phyloP scores from a whole-genome alignment of 768 basidiomycete genomes.

The Amanita thiersii region DNA sequence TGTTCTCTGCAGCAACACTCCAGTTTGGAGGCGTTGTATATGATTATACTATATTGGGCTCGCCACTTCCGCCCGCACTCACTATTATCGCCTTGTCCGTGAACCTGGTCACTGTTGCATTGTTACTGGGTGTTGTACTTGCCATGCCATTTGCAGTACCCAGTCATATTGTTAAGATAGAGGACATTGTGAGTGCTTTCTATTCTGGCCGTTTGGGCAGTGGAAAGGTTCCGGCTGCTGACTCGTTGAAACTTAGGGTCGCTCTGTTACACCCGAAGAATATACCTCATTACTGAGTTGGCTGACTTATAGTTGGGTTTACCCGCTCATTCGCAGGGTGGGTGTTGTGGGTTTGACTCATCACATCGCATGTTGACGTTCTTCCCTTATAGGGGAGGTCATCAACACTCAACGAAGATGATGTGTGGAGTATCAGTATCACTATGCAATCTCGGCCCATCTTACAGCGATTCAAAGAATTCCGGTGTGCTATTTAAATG shows the following conservation, averaged over 20 bases:
- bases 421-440: slow-evolving; percentile 67
- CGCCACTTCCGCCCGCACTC: slow-evolving; percentile 29
- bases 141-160: slow-evolving; percentile 66
- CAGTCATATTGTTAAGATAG: slow-evolving; percentile 37
- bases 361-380: too few relatives aligned
- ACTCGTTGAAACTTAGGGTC: too few relatives aligned
- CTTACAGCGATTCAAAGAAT: slow-evolving; percentile 41
- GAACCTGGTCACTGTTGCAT: slow-evolving; percentile 37
- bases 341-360: slow-evolving; percentile 8
- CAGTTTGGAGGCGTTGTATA: slow-evolving; percentile 49
- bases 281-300: slow-evolving; percentile 67
- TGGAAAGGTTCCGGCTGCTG: not conserved
- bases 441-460: slow-evolving; percentile 59
- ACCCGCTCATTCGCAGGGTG: slow-evolving; percentile 52
- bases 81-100: slow-evolving; percentile 20
- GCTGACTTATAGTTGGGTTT: slow-evolving; percentile 67
- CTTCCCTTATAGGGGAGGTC: slow-evolving; percentile 38
- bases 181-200: slow-evolving; percentile 54
- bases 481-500: slow-evolving; percentile 23
- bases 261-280: slow-evolving; percentile 61
- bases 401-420: slow-evolving; percentile 57
- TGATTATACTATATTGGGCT: slow-evolving; percentile 33
- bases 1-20: slow-evolving; percentile 37
- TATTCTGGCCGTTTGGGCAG: not conserved
- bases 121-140: slow-evolving; percentile 39